Conservation (phyloP, 805 yeast species). For the Saccharomycopsis fodiens region DNA sequence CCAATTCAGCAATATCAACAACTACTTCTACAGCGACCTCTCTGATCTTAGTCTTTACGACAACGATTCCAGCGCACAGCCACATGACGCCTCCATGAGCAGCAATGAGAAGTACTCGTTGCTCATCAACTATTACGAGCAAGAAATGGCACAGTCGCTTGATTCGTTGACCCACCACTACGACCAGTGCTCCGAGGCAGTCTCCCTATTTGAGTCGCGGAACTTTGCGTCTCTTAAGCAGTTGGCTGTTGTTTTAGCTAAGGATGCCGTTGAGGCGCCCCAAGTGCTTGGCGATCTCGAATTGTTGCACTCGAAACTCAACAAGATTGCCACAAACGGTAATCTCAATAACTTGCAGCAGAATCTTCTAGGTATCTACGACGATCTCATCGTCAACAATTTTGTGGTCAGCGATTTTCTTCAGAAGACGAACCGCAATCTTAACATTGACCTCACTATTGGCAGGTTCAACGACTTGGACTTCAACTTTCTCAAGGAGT, state of each 20-base stretch:
- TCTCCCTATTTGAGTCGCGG: neutral
- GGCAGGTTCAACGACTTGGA: conserved; percentile 10
- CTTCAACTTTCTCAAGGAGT: conserved; percentile 15
- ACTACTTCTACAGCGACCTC: conserved; percentile 16
- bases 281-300: conserved; percentile 16
- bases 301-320: conserved; percentile 13
- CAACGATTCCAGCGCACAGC: conserved; percentile 10
- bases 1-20: conserved; percentile 14
- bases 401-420: conserved; percentile 19
- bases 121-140: conserved; percentile 17
- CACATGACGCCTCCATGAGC: conserved; percentile 4
- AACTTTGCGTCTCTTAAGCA: conserved; percentile 7
- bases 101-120: conserved; percentile 18
- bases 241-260: conserved; percentile 10
- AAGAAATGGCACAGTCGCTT: conserved; percentile 19
- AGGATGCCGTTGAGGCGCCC: conserved; percentile 18
- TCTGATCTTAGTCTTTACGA: conserved; percentile 17
- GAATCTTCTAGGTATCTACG: conserved; percentile 13
- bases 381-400: conserved; percentile 18
- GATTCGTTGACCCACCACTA: conserved; percentile 18
- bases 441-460: conserved; percentile 16
- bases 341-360: conserved; percentile 9
- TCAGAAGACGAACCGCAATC: conserved; percentile 15
- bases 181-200: conserved; percentile 19
- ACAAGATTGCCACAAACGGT: conserved; percentile 5